Base-by-base conservation (phyloP, 306 rosid species). In the Quercus berberidifolia region DNA sequence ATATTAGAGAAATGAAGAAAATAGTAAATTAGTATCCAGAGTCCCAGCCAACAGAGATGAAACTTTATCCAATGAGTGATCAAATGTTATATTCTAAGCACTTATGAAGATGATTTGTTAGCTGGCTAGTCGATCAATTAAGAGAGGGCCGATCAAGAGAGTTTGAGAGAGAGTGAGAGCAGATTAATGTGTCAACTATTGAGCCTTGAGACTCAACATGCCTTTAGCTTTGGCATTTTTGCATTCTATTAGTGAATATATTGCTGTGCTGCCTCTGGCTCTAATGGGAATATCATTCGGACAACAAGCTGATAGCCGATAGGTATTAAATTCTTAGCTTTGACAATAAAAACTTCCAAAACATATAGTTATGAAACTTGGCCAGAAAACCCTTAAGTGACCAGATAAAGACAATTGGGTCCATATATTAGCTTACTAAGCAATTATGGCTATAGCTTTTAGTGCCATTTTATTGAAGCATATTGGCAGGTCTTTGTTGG, bases 261-360 rank as follows among this genome's bases (percentile, higher is more conserved):
- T 77, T 82, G 84, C 78, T 68, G 83, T 82, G 88, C 85, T 71
- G 49, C 86, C 77, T 82, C 83, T 77, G 79, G 86, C 72, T 80
- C 82, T 73, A 82, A 73, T 86, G 87, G 84, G 83, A 86, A 80
- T 74, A 76, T 78, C 86, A 86, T 74, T 64, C 2, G 87, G 84
- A 89, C 84, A 69, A 76, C 75, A 75, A 65, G 81, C 72, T 35
- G 71, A 78, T 78, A 72, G 83, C 77, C 62, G 78, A 79, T 85
- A 85, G 91, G 91, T 85, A 85, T 83, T 85, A 67, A 72, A 78
- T 80, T 81, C 84, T 79, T 72, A 49, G 82, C 85, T 85, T 87
- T 77, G 78, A 2, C 78, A 69, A 78, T 69, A 79, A 76, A 79
- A 77, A 76, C 67, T 60, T 38, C 76, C 78, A 49, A 81, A 75